phyloP scores from a whole-genome alignment of 306 rosid genomes.

The Vigna unguiculata region DNA sequence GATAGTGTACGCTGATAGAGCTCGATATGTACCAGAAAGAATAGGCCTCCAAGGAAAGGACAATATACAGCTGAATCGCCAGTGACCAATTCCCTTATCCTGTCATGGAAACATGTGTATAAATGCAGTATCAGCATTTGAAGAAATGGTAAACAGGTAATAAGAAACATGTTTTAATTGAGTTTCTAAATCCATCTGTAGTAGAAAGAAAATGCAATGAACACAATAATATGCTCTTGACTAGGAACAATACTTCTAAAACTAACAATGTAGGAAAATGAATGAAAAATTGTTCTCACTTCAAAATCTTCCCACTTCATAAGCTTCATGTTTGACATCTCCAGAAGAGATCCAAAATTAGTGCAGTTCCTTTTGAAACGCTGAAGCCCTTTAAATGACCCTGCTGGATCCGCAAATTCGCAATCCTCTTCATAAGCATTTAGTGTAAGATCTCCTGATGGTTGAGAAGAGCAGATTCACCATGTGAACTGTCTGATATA shows the following conservation, averaged over 20 bases:
- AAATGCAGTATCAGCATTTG: conserved; percentile 8
- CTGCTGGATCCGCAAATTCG: conserved; percentile 97
- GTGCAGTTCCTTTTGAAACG: conserved; percentile 97
- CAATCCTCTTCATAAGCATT: conserved; percentile 91
- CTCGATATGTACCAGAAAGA: conserved; percentile 75
- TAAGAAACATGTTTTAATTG: background rate
- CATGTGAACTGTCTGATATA: conserved; percentile 16
- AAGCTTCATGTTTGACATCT: conserved; percentile 85
- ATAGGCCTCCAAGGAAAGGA: conserved; percentile 97
- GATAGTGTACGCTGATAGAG: background rate
- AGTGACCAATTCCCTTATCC: conserved; percentile 89
- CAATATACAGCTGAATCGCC: conserved; percentile 82
- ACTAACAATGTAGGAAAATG: conserved; percentile 23
- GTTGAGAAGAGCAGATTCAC: conserved; percentile 18
- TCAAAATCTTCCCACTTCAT: conserved; percentile 92
- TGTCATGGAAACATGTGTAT: conserved; percentile 44
- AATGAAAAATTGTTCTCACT: conserved; percentile 51
- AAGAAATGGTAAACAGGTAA: conserved; percentile 10
- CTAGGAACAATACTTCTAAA: background rate
- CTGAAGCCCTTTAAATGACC: conserved; percentile 88
- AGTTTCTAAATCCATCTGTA: conserved; percentile 2
- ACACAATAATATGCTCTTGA: conserved; percentile 2
- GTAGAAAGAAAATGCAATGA: background rate
- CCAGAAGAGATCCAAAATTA: conserved; percentile 86
- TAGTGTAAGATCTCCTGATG: conserved; percentile 79